These are phyloP conservation scores for Nannochloropsis salina DNA, from an alignment of 108 stramenopile genomes.

Conservation along the genomic window DNA sequence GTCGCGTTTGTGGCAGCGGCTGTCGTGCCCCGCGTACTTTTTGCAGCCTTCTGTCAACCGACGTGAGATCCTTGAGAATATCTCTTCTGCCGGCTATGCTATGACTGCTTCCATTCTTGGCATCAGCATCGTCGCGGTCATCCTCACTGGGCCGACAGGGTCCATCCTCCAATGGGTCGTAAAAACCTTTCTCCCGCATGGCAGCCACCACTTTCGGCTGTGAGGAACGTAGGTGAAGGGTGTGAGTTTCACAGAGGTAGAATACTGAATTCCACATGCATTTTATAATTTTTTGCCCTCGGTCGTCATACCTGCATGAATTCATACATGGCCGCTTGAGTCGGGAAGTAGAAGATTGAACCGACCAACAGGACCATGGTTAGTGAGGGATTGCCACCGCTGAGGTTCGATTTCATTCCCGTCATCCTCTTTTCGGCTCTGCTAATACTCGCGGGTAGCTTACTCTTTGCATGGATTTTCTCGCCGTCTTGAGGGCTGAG, in stretches of 20 bases:
- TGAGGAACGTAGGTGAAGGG: neutral
- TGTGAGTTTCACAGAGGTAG: too few relatives aligned
- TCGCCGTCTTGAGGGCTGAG: too few relatives aligned
- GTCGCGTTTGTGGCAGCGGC: neutral
- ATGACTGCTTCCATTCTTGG: neutral
- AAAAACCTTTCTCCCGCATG: neutral
- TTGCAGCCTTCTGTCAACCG: too few relatives aligned
- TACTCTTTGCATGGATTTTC: too few relatives aligned
- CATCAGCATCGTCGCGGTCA: neutral
- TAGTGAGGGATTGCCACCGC: neutral
- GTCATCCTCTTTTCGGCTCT: too few relatives aligned
- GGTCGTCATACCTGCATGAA: neutral
- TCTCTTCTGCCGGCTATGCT: neutral
- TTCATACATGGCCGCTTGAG: neutral
- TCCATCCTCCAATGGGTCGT: neutral
- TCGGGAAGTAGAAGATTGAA: neutral
- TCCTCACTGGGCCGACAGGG: neutral
- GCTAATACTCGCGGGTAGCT: too few relatives aligned
- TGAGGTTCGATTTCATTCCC: too few relatives aligned
- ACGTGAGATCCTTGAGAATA: too few relatives aligned
- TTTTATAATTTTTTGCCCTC: too few relatives aligned
- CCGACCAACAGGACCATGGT: conserved; percentile 13
- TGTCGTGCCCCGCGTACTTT: too few relatives aligned
- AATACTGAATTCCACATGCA: too few relatives aligned
- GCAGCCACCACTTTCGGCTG: conserved; percentile 1